phyloP scores from a whole-genome alignment of 352 stramenopile species.

The Elongisporangium prolatum region DNA sequence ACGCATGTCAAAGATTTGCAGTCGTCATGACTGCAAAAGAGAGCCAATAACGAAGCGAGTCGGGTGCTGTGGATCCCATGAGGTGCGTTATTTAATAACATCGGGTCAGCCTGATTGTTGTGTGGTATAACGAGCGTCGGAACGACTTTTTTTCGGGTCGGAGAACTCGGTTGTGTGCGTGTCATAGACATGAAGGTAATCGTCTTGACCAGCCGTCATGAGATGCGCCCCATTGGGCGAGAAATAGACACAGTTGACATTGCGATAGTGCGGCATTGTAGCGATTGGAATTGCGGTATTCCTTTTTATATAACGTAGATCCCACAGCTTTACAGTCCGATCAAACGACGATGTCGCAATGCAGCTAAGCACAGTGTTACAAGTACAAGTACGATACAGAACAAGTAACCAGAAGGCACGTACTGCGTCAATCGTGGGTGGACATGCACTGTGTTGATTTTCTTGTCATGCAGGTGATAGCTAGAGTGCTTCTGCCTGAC shows the following conservation, averaged over 20 bases:
- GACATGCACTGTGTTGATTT: conserved; percentile 81
- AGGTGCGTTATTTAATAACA: conserved; percentile 82
- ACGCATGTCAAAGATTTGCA: conserved; percentile 79
- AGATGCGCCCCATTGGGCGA: conserved; percentile 62
- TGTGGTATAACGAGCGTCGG: conserved; percentile 55
- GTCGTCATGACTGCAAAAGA: conserved; percentile 72
- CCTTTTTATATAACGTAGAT: conserved; percentile 50
- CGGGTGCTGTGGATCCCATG: conserved; percentile 74
- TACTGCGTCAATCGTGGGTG: conserved; percentile 63
- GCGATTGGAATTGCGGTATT: conserved; percentile 41
- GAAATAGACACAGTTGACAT: conserved; percentile 87
- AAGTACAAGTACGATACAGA: conserved; percentile 6
- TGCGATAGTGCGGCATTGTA: conserved; percentile 64
- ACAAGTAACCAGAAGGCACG: conserved; percentile 14
- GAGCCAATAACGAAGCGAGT: conserved; percentile 77
- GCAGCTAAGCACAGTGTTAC: conserved; percentile 26
- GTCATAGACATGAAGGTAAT: conserved; percentile 74
- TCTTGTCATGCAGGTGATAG: conserved; percentile 76
- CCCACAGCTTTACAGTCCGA: conserved; percentile 79
- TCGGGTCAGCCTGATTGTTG: conserved; percentile 79
- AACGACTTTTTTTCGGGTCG: conserved; percentile 16
- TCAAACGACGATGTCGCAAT: conserved; percentile 78
- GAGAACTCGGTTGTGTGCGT: conserved; percentile 21
- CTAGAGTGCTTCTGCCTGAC: conserved; percentile 16
- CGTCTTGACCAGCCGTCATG: conserved; percentile 80